phyloP scores from a whole-genome alignment of 495 filamentous ascomycete genomes.

The Lasiosphaeriaceae sp. region DNA sequence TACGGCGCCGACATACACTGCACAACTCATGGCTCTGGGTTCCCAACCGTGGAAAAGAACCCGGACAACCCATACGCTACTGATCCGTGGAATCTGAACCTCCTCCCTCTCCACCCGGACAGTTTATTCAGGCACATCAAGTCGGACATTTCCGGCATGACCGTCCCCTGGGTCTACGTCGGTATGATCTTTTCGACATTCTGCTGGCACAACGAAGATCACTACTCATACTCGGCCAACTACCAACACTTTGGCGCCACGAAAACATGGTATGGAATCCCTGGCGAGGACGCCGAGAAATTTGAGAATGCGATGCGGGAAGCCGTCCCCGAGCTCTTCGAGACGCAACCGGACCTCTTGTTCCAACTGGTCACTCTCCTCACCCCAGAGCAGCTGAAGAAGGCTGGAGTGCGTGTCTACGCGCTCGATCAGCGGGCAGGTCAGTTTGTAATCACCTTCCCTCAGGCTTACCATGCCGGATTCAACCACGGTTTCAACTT shows the following conservation, averaged over 20 bases:
- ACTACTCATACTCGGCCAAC: conserved; percentile 96
- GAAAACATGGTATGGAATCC: conserved; percentile 99
- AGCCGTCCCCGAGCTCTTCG: conserved; percentile 93
- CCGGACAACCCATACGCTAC: conserved; percentile 79
- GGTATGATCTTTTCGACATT: conserved; percentile 99
- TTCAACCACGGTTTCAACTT: conserved; percentile 99
- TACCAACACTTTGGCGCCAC: conserved; percentile 99
- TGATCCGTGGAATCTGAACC: conserved; percentile 95
- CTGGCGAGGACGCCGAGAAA: conserved; percentile 84
- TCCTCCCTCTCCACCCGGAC: conserved; percentile 84
- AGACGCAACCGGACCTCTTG: conserved; percentile 92
- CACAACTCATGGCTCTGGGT: conserved; percentile 95
- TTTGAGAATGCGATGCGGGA: conserved; percentile 95
- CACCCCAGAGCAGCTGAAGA: conserved; percentile 89
- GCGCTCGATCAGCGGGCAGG: conserved; percentile 92
- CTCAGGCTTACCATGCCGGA: conserved; percentile 85
- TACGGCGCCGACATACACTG: conserved; percentile 99
- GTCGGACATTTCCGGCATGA: conserved; percentile 99
- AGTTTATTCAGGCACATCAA: conserved; percentile 97
- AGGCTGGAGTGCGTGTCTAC: conserved; percentile 89
- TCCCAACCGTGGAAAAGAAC: conserved; percentile 91
- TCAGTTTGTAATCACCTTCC: conserved; percentile 94
- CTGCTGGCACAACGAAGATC: conserved; percentile 99
- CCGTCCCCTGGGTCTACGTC: conserved; percentile 99
- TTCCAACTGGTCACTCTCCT: conserved; percentile 96